These are phyloP conservation scores for Sparassis latifolia DNA, from an alignment of 1,284 basidiomycete genomes.

Conservation along the genomic window DNA sequence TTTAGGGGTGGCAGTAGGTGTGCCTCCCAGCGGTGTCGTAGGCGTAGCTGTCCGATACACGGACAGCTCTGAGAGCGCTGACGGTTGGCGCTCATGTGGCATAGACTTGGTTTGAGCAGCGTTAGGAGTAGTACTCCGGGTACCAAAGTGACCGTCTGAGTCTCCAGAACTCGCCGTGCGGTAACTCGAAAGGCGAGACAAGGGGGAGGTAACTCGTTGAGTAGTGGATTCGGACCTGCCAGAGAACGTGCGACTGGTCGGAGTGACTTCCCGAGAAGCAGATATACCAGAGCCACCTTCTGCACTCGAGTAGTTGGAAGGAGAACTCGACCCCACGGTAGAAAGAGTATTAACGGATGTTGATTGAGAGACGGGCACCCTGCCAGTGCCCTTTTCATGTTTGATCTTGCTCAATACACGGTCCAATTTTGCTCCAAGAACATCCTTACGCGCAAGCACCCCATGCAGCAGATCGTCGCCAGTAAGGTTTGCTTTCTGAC, in stretches of 20 bases:
- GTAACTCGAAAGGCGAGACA: conserved; percentile 23
- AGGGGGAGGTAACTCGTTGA: conserved; percentile 24
- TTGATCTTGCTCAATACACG: conserved; percentile 75
- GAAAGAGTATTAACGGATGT: conserved; percentile 20
- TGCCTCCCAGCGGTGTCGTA: conserved; percentile 23
- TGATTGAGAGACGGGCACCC: conserved; percentile 15
- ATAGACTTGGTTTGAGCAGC: conserved; percentile 11
- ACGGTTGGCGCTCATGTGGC: conserved; percentile 46
- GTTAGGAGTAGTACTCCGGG: conserved; percentile 20
- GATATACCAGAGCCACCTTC: conserved; percentile 21
- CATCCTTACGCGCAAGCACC: conserved; percentile 52
- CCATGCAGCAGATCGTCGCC: conserved; percentile 60
- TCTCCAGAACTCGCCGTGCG: conserved; percentile 24
- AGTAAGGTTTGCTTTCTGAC: conserved; percentile 24
- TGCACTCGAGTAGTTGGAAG: conserved; percentile 55
- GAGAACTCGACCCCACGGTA: conserved; percentile 35
- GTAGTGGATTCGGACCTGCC: conserved; percentile 14
- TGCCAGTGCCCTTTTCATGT: conserved; percentile 32
- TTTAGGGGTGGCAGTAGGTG: conserved; percentile 21
- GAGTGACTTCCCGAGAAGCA: conserved; percentile 21
- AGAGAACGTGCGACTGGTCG: conserved; percentile 17
- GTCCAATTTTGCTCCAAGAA: conserved; percentile 68
- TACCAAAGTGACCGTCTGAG: conserved; percentile 14
- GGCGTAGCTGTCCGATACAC: conserved; percentile 44
- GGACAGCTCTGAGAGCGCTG: conserved; percentile 56